Percentiles rank a stretch among this genome's conserved stretches.
Evolutionary conservation across 768 basidiomycete genomes (phyloP).

Genomic region (Russula sp.): DNA sequence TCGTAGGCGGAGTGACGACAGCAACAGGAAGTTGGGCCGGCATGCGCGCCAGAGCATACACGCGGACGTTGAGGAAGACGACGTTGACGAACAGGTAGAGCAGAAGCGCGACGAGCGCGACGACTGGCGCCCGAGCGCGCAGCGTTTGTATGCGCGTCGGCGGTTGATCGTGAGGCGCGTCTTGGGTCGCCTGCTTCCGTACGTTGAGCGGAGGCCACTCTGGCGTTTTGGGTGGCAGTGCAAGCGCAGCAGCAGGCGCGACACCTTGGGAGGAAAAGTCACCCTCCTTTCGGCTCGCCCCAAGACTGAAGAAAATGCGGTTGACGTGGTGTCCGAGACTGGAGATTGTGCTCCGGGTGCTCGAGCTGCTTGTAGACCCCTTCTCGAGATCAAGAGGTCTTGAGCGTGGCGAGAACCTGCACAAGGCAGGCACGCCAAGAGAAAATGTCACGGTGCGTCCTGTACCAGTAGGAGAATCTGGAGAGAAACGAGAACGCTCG

Average conservation of each 20-base stretch:
- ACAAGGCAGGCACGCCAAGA: slow-evolving; percentile 26
- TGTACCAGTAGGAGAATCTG: slow-evolving; percentile 34
- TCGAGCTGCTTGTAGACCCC: slow-evolving; percentile 19
- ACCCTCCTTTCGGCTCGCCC: slow-evolving; percentile 28
- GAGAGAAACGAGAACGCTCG: slow-evolving; percentile 40
- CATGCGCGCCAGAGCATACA: slow-evolving; percentile 26
- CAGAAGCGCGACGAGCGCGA: slow-evolving; percentile 36
- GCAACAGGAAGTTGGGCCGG: not conserved
- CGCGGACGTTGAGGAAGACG: slow-evolving; percentile 35
- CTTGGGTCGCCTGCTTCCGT: slow-evolving; percentile 30
- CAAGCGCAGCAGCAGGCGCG: slow-evolving; percentile 27
- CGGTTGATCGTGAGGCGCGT: slow-evolving; percentile 26
- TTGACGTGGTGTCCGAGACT: slow-evolving; percentile 33
- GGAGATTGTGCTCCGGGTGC: slow-evolving; percentile 15
- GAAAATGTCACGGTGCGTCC: slow-evolving; percentile 8
- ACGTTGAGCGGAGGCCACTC: slow-evolving; percentile 39
- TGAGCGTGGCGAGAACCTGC: slow-evolving; percentile 25
- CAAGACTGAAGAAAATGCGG: slow-evolving; percentile 35
- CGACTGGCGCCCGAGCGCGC: slow-evolving; percentile 31
- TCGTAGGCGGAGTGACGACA: slow-evolving; percentile 18
- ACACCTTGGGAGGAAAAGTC: slow-evolving; percentile 24
- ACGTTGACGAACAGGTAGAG: slow-evolving; percentile 40
- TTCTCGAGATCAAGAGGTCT: slow-evolving; percentile 23
- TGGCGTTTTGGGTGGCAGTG: slow-evolving; percentile 18
- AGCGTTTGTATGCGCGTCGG: slow-evolving; percentile 27